Conservation (phyloP, 2,329 filamentous ascomycete genomes). For the Sporothrix inflata region DNA sequence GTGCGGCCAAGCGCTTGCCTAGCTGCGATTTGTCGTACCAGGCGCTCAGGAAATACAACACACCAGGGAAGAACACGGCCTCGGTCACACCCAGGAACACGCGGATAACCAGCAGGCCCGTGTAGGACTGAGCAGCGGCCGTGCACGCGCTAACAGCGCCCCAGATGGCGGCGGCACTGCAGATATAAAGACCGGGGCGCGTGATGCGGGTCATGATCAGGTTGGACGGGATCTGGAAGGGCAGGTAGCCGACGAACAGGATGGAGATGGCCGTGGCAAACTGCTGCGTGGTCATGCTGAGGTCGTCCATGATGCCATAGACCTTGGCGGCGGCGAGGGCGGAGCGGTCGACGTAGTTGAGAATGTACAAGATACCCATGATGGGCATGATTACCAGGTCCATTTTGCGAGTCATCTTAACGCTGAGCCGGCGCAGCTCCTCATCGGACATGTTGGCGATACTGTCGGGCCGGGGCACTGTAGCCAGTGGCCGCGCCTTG, state of each 20-base stretch:
- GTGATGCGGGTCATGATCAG: conserved; percentile 41
- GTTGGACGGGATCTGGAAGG: conserved; percentile 64
- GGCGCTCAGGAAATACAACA: conserved; percentile 29
- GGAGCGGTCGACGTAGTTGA: conserved; percentile 33
- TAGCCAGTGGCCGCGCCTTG: not conserved
- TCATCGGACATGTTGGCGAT: conserved; percentile 14
- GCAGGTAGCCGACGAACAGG: conserved; percentile 67
- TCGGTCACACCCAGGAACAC: conserved; percentile 29
- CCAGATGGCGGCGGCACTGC: conserved; percentile 29
- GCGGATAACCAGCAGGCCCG: conserved; percentile 33
- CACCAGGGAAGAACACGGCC: conserved; percentile 23
- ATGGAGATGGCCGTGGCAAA: conserved; percentile 63
- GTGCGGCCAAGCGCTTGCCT: conserved; percentile 28
- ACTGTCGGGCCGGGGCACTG: not conserved
- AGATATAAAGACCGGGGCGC: conserved; percentile 30
- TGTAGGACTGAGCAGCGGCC: not conserved
- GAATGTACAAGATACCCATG: conserved; percentile 30
- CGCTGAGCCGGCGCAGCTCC: not conserved
- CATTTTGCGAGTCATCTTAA: conserved; percentile 33
- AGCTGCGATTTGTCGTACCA: conserved; percentile 25
- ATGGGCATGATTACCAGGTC: conserved; percentile 31
- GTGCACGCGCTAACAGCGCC: conserved; percentile 20
- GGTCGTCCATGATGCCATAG: conserved; percentile 31
- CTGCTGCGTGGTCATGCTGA: conserved; percentile 46
- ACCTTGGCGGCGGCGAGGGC: conserved; percentile 32